These are phyloP conservation scores for Phytophthora aleatoria DNA, from an alignment of 352 stramenopile genomes.

Conservation along the genomic window DNA sequence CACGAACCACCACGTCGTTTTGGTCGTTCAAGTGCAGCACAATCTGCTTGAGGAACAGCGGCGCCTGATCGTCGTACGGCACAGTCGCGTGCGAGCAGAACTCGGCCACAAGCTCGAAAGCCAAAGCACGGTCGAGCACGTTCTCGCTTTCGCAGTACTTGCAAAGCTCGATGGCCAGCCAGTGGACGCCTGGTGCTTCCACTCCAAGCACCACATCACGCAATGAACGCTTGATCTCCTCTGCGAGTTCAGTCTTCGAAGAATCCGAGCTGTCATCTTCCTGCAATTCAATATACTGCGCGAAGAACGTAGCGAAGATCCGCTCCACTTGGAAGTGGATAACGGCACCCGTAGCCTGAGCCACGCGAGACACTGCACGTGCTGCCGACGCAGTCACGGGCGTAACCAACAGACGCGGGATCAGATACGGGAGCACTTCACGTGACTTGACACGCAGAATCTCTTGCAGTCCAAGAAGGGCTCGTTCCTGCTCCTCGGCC, in stretches of 20 bases:
- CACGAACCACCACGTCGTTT: conserved; percentile 88
- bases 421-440: conserved; percentile 97
- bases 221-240: conserved; percentile 77
- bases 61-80: conserved; percentile 94
- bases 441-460: conserved; percentile 96
- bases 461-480: conserved; percentile 97
- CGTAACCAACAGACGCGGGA: conserved; percentile 94
- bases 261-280: conserved; percentile 24
- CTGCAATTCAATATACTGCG: conserved; percentile 65
- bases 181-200: conserved; percentile 92
- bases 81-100: conserved; percentile 87
- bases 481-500: conserved; percentile 73
- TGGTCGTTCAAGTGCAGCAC: conserved; percentile 96
- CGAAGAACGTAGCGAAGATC: conserved; percentile 91
- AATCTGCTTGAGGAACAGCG: conserved; percentile 96
- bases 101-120: conserved; percentile 91
- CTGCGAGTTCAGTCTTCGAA: conserved; percentile 45
- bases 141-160: conserved; percentile 94
- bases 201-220: conserved; percentile 84
- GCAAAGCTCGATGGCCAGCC: conserved; percentile 94
- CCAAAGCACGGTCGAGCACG: conserved; percentile 84
- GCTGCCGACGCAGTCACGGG: conserved; percentile 92
- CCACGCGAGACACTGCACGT: conserved; percentile 92
- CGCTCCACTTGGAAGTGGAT: conserved; percentile 96
- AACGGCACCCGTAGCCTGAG: conserved; percentile 91